These are phyloP conservation scores for Backusella circina DNA, from an alignment of 192 early-diverging fungal genomes.

Conservation along the genomic window DNA sequence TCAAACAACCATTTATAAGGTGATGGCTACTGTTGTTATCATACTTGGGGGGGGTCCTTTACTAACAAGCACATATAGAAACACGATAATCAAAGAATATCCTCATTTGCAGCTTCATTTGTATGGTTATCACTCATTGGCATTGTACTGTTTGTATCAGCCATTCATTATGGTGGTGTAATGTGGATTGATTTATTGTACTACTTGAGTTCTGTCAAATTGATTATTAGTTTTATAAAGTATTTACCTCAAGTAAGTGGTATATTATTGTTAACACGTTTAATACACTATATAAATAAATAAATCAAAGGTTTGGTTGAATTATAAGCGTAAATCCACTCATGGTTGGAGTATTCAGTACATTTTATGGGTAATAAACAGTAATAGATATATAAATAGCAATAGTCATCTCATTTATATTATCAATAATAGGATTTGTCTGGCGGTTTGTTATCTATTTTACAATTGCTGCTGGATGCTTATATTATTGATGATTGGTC, in stretches of 20 bases:
- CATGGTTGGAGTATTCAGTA: constrained; percentile 84
- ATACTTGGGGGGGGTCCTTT: background rate
- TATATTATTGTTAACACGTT: background rate
- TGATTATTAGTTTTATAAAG: constrained; percentile 74
- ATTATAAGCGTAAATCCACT: constrained; percentile 71
- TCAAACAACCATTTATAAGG: constrained; percentile 63
- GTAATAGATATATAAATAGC: background rate
- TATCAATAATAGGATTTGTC: constrained; percentile 54
- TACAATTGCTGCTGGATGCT: constrained; percentile 75
- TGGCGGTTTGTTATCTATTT: constrained; percentile 72
- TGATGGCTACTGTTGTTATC: constrained; percentile 25
- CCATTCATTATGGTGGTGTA: constrained; percentile 17
- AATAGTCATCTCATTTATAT: background rate
- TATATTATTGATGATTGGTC: constrained; percentile 53
- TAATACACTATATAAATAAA: background rate
- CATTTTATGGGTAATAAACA: constrained; percentile 55
- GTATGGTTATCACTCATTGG: constrained; percentile 32
- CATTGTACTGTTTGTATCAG: constrained; percentile 22
- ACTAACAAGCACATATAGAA: constrained; percentile 13
- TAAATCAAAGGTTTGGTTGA: constrained; percentile 53
- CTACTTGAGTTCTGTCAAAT: constrained; percentile 70
- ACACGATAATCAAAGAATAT: constrained; percentile 39
- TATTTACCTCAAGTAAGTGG: constrained; percentile 63
- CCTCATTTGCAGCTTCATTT: constrained; percentile 33
- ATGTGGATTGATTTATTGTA: constrained; percentile 63